Evolutionary conservation across 2,329 filamentous ascomycete species (phyloP), one percentile per base, ranked within the genome.

Genomic region (Diaporthe australafricana): DNA sequence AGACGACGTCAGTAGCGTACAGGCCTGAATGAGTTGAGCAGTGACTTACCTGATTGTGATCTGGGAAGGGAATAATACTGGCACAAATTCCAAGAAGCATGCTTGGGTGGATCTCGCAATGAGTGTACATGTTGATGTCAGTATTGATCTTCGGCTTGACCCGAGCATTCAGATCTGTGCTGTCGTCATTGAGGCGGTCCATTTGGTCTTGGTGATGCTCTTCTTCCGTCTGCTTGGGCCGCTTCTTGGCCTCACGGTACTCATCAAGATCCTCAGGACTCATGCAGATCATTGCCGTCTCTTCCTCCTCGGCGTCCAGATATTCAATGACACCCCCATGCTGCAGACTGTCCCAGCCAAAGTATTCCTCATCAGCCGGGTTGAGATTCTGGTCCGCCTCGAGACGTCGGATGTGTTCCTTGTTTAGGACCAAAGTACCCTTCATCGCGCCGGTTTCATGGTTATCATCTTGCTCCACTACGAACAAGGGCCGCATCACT

Each of bases 201-300:
- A 93, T 92, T 62, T 88, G 86, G 81, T 94, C 93, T 70, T 92
- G 86, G 75, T 92, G 85, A 73, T 93, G 89, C 74, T 92, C 94
- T 32, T 90, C 89, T 74, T 98, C 95, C 48, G 98, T 86, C 79
- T 98, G 96, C 81, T 98, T 72, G 7, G 70, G 70, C 9, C 72
- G 67, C 57, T 88, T 86, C 81, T 94, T 93, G 69, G 92, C 86
- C 75, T 92, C 85, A 73, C 93, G 89, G 74, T 92, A 94, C 27
- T 90, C 90, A 73, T 98, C 95, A 47, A 99, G 86, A 79, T 98
- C 96, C 80, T 98, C 96, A 0, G 96, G 96, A 0, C 95, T 97
- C 96, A 99, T 99, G 82, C 95, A 94, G 79, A 99, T 99, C 96
- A 99, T 99, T 48, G 96, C 92, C 0, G 95, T 97, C 82, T 99